Base-by-base conservation (phyloP, 179 eudicot genomes). In the Drosera spatulata region DNA sequence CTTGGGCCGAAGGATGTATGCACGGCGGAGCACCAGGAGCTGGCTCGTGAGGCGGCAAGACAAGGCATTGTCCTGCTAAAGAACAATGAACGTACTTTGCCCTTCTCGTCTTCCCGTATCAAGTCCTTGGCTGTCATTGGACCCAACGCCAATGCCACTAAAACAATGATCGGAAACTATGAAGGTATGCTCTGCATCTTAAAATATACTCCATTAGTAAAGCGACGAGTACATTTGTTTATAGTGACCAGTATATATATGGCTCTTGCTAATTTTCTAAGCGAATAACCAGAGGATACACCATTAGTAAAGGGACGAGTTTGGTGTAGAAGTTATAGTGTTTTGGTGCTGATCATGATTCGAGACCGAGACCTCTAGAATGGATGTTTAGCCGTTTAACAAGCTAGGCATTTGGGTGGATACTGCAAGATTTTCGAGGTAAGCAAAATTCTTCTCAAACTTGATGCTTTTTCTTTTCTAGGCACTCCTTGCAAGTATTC, bases 111-210 rank as follows among this genome's bases (percentile, higher is more conserved):
- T 2, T n/a, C 63, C 22, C 74, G 74, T 40, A 83, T 86, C 66
- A 79, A 72, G 9, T 79, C 74, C 1, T 61, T 94, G 13, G 99
- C 97, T 0, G 96, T 94, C n/a, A 85, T 94, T 45, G 99, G 99
- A 65, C 99, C 99, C 55, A 89, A 94, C 65, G 81, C 99, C 0
- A 91, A 94, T 62, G 99, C 71, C 55, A 90, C 97, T 0, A 81
- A 63, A 3, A 83, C 97, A 41, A 94, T 94, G 99, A 90, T 90
- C 7, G 99, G 95, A 12, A 94, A 94, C 68, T 94, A 94, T 60
- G 97, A 95, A 4, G 99, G 99, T 90, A 78, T 4, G 64, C 22
- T n/a, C 55, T 4, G 13, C n/a, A 5, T 22, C 33, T 22, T 22
- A 22, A 22, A 22, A 22, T 22, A 22, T 22, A 22, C 33, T 50